These are phyloP conservation scores for Cystobasidium tubakii DNA, from an alignment of 768 basidiomycete genomes.

Conservation along the genomic window DNA sequence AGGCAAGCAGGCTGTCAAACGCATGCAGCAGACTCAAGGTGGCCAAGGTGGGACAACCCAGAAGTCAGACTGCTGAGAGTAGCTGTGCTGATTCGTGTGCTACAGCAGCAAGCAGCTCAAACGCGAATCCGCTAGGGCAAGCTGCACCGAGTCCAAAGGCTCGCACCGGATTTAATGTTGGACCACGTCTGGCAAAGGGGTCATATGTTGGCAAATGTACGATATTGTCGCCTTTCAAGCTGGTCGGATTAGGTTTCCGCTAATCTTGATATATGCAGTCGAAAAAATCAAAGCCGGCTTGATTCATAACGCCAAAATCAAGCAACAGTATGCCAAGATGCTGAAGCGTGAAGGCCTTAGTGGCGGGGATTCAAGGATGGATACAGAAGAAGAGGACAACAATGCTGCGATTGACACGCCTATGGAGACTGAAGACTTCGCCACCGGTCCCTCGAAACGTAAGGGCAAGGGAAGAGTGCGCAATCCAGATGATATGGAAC, in stretches of 20 bases:
- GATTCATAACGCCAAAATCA: slow-evolving; percentile 34
- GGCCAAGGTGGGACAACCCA: neutral
- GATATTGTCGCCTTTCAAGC: neutral
- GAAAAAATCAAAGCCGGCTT: slow-evolving; percentile 31
- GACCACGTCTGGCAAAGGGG: slow-evolving; percentile 9
- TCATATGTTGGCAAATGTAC: slow-evolving; percentile 26
- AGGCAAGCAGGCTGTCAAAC: slow-evolving; percentile 19
- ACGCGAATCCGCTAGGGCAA: neutral
- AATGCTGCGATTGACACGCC: neutral
- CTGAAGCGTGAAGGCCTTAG: slow-evolving; percentile 21
- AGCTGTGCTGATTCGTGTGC: neutral
- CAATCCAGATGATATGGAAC: slow-evolving; percentile 17
- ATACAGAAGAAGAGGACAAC: neutral
- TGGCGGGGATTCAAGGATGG: neutral
- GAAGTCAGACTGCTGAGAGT: neutral
- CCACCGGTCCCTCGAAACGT: neutral
- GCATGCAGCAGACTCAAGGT: neutral
- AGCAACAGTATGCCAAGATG: slow-evolving; percentile 30
- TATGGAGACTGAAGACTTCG: neutral
- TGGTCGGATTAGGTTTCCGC: neutral
- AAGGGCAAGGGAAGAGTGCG: slow-evolving; percentile 21
- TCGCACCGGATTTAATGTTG: slow-evolving; percentile 24
- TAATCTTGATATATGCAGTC: slow-evolving; percentile 21
- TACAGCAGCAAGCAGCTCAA: neutral
- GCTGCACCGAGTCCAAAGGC: neutral